Percentiles rank a stretch among this genome's conserved stretches.
Evolutionary conservation across 495 filamentous ascomycete species (phyloP).

Genomic region (Geopyxis carbonaria): DNA sequence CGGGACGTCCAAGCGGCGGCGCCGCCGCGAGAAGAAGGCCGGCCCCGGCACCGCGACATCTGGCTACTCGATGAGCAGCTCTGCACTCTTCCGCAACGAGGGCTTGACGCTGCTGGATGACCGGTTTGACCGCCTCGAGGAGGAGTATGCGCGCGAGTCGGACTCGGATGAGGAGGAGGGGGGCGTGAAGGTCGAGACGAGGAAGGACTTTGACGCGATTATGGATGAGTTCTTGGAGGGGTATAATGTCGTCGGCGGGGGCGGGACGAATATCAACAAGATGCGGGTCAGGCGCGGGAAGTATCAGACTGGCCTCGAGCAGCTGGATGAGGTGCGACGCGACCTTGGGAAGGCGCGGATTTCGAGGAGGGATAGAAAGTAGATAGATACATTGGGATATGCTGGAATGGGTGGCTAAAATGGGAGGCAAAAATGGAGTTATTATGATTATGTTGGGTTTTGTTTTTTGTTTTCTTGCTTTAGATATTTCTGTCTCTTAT

Average conservation of each 20-base stretch:
- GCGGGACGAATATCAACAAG: conserved; percentile 26
- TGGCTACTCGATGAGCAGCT: conserved; percentile 92
- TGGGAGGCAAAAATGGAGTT: too few species aligned
- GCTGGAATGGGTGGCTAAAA: too few species aligned
- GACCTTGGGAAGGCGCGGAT: conserved; percentile 59
- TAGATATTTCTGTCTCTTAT: too few species aligned
- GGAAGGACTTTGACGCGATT: conserved; percentile 68
- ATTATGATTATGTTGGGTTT: too few species aligned
- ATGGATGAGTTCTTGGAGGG: conserved; percentile 84
- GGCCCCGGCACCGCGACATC: conserved; percentile 79
- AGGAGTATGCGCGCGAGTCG: conserved; percentile 60
- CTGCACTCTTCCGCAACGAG: conserved; percentile 72
- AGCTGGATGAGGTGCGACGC: conserved; percentile 78
- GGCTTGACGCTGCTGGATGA: conserved; percentile 72
- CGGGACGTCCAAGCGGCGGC: conserved; percentile 23
- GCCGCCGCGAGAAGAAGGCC: conserved; percentile 72
- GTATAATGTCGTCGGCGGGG: conserved; percentile 48
- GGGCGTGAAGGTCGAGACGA: conserved; percentile 35
- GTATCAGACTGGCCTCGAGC: conserved; percentile 60
- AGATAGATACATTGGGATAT: too few species aligned
- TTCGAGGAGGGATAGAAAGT: too few species aligned
- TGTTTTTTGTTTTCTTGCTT: too few species aligned
- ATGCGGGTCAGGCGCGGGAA: conserved; percentile 69
- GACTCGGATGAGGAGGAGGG: conserved; percentile 43
- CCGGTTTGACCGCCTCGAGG: conserved; percentile 64